Conservation (phyloP, 176 grass and related monocot species). For the Aegilops sharonensis region DNA sequence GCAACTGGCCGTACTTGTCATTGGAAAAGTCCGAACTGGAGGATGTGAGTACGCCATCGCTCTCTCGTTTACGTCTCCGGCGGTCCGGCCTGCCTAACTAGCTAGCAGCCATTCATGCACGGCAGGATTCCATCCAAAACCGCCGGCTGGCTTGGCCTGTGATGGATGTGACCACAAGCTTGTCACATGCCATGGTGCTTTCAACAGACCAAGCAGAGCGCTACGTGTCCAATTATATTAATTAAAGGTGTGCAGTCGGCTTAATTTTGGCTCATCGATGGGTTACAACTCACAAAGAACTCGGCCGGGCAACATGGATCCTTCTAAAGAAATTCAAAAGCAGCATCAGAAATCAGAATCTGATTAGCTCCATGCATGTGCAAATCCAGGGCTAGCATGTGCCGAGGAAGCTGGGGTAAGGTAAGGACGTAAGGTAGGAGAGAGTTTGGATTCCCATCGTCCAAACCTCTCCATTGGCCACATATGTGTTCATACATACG, state of each 20-base stretch:
- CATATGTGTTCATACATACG: neutral
- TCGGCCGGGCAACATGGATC: neutral
- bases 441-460: neutral
- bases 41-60: constrained; percentile 13
- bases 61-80: neutral
- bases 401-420: too few relatives aligned
- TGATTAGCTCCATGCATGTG: neutral
- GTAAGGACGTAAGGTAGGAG: neutral
- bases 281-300: neutral
- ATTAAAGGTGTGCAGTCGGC: neutral
- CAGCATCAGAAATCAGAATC: neutral
- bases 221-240: neutral
- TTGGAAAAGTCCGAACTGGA: neutral
- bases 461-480: neutral
- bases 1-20: neutral
- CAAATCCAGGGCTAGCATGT: neutral
- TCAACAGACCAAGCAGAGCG: neutral
- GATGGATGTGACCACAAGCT: neutral
- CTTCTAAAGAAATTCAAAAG: neutral
- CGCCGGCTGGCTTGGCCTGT: neutral
- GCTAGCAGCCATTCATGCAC: neutral
- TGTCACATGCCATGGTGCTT: neutral
- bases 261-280: neutral
- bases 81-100: neutral
- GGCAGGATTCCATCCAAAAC: neutral